Evolutionary conservation across 768 basidiomycete genomes (phyloP).

Genomic region (Rhizopogon vinicolor): DNA sequence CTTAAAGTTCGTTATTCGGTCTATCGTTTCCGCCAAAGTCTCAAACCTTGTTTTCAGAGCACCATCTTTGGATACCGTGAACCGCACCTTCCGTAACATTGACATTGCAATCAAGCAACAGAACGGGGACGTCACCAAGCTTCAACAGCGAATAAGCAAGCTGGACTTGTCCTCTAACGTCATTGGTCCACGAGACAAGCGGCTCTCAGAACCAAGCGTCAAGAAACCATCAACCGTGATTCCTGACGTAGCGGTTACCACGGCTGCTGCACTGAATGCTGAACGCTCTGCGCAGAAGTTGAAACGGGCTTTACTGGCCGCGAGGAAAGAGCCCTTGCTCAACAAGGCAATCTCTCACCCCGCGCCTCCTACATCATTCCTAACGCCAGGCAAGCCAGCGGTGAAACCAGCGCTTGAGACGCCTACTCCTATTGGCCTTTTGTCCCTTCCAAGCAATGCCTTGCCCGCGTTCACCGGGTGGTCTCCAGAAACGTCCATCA

Average conservation of each 20-base stretch:
- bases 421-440: constrained; percentile 1
- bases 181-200: constrained; percentile 32
- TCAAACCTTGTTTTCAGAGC: constrained; percentile 42
- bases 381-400: constrained; percentile 23
- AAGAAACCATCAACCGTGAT: constrained; percentile 43
- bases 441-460: constrained; percentile 14
- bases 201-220: constrained; percentile 35
- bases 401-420: constrained; percentile 5
- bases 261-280: constrained; percentile 78
- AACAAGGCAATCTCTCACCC: constrained; percentile 37
- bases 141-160: constrained; percentile 49
- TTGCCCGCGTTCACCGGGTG: constrained; percentile 20
- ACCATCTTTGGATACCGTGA: constrained; percentile 81
- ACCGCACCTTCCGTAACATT: constrained; percentile 81
- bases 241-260: constrained; percentile 65
- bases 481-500: constrained; percentile 16
- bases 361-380: constrained; percentile 19
- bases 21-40: background rate
- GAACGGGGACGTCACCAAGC: constrained; percentile 43
- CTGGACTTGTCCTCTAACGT: constrained; percentile 35
- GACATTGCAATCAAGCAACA: constrained; percentile 66
- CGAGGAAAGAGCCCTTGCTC: constrained; percentile 60
- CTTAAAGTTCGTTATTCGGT: constrained; percentile 47
- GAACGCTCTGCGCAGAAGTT: constrained; percentile 70
- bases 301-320: constrained; percentile 60